These are phyloP conservation scores for Yamadazyma buinensis DNA, from an alignment of 1,139 yeast genomes.

Conservation along the genomic window DNA sequence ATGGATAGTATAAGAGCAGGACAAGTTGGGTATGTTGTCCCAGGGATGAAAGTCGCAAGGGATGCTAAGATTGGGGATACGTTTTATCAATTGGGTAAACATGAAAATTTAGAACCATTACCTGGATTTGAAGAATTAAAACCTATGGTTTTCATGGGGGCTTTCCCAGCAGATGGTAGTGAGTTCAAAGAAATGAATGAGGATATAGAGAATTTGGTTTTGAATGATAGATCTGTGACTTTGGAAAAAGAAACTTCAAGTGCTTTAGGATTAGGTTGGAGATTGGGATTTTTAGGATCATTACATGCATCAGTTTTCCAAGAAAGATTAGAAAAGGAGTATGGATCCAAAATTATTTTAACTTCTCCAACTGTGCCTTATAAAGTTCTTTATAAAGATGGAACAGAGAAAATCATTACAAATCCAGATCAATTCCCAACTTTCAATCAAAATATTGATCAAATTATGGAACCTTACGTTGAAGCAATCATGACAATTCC, in stretches of 20 bases:
- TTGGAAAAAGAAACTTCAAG: slow-evolving; percentile 87
- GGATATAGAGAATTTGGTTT: slow-evolving; percentile 78
- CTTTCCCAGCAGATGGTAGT: slow-evolving; percentile 93
- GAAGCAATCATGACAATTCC: slow-evolving; percentile 92
- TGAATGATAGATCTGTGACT: slow-evolving; percentile 89
- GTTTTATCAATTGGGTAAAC: slow-evolving; percentile 63
- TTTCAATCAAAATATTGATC: slow-evolving; percentile 46
- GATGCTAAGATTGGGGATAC: slow-evolving; percentile 96
- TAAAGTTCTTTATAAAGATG: slow-evolving; percentile 63
- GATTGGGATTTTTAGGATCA: slow-evolving; percentile 91
- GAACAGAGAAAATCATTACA: slow-evolving; percentile 61
- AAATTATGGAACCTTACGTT: slow-evolving; percentile 82
- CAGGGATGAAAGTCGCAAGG: slow-evolving; percentile 85
- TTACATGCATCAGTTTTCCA: slow-evolving; percentile 93
- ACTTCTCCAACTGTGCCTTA: slow-evolving; percentile 98
- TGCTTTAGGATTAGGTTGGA: slow-evolving; percentile 97
- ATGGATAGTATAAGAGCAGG: slow-evolving; percentile 72
- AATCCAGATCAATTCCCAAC: slow-evolving; percentile 91
- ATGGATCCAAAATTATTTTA: slow-evolving; percentile 86
- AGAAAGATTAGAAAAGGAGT: slow-evolving; percentile 87
- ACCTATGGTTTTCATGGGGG: slow-evolving; percentile 98
- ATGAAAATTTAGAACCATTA: slow-evolving; percentile 62
- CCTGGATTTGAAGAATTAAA: slow-evolving; percentile 97
- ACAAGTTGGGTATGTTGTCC: slow-evolving; percentile 89
- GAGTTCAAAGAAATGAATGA: slow-evolving; percentile 90